A percentile compares a stretch with the other conserved stretches of the same genome.
These are phyloP conservation scores for Scedosporium dehoogii DNA, from an alignment of 2,329 filamentous ascomycete species.

Conservation along the genomic window DNA sequence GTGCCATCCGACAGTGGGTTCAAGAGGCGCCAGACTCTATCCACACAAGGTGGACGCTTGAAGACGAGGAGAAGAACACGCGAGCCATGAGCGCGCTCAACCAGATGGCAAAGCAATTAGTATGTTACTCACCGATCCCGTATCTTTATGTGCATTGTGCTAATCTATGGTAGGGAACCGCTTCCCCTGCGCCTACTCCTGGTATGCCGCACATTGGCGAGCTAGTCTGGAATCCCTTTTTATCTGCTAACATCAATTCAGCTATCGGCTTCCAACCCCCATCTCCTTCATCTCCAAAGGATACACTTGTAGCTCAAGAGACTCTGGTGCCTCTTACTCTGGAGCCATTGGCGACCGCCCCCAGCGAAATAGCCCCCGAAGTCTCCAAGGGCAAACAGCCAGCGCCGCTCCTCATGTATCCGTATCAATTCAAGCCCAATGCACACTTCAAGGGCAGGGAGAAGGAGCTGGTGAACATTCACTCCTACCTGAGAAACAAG, in stretches of 20 bases:
- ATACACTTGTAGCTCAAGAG: background rate
- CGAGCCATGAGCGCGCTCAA: slow-evolving; percentile 33
- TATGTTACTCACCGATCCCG: background rate
- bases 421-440: slow-evolving; percentile 52
- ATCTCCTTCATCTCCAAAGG: background rate
- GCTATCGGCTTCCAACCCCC: background rate
- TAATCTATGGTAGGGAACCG: background rate
- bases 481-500: slow-evolving; percentile 47
- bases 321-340: background rate
- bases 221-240: background rate
- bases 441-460: slow-evolving; percentile 52
- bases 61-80: slow-evolving; percentile 41
- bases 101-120: slow-evolving; percentile 27
- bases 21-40: slow-evolving; percentile 45
- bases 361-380: background rate
- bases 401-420: slow-evolving; percentile 30
- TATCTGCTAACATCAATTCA: background rate
- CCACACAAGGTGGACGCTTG: slow-evolving; percentile 47
- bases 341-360: background rate
- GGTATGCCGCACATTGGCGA: background rate
- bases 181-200: background rate
- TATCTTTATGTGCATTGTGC: background rate
- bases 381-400: background rate
- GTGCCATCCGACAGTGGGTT: slow-evolving; percentile 40
- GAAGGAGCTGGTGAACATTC: slow-evolving; percentile 45